Conservation (phyloP, 2,329 filamentous ascomycete genomes). For the Cytospora schulzeri region DNA sequence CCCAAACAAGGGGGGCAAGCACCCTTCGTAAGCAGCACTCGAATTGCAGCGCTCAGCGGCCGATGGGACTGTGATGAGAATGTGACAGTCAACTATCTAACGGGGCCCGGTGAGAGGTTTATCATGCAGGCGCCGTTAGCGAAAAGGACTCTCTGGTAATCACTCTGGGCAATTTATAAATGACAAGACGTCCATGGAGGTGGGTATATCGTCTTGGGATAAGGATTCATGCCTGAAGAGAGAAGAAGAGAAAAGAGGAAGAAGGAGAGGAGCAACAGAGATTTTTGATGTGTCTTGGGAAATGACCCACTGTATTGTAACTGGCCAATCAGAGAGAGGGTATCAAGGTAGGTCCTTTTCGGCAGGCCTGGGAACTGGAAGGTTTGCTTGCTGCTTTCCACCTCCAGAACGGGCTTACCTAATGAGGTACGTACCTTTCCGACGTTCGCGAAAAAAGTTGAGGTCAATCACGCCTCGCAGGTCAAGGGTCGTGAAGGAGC, state of each 20-base stretch:
- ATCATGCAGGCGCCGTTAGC: slow-evolving; percentile 87
- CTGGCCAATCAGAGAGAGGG: slow-evolving; percentile 3
- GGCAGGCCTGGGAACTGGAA: neutral
- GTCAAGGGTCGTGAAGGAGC: slow-evolving; percentile 22
- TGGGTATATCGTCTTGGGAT: slow-evolving; percentile 77
- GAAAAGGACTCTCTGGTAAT: slow-evolving; percentile 78
- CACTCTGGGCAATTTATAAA: slow-evolving; percentile 84
- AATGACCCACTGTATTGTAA: neutral
- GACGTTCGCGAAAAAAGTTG: slow-evolving; percentile 27
- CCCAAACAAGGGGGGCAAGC: neutral
- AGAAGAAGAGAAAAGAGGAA: slow-evolving; percentile 38
- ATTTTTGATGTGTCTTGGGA: slow-evolving; percentile 19
- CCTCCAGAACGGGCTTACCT: neutral
- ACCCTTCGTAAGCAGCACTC: slow-evolving; percentile 8
- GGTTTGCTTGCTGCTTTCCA: too few relatives aligned
- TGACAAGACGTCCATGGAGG: slow-evolving; percentile 83
- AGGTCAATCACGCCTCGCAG: slow-evolving; percentile 16
- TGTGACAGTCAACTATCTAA: slow-evolving; percentile 98
- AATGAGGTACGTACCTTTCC: slow-evolving; percentile 23
- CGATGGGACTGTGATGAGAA: slow-evolving; percentile 32
- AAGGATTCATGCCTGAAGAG: slow-evolving; percentile 77
- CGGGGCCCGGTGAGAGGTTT: slow-evolving; percentile 70
- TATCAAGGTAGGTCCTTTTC: too few relatives aligned
- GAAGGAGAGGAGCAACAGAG: slow-evolving; percentile 31
- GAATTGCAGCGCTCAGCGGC: slow-evolving; percentile 7